phyloP scores from a whole-genome alignment of 225 moss, liverwort and hornwort species.

The Neckera pumila region DNA sequence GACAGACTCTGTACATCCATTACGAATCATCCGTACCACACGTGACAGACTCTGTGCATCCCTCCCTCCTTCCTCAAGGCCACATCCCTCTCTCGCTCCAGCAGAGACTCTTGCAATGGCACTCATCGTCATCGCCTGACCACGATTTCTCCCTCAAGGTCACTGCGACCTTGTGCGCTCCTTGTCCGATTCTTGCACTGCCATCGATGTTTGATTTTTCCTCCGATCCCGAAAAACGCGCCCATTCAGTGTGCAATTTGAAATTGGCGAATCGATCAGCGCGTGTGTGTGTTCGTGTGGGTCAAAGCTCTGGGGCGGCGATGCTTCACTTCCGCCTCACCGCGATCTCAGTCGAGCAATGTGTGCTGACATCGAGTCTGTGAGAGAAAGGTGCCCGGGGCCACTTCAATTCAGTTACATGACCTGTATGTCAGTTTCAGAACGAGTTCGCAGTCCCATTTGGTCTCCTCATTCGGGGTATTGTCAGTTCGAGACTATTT shows the following conservation, averaged over 20 bases:
- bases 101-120: not conserved
- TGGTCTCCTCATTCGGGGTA: not conserved
- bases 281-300: not conserved
- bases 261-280: not conserved
- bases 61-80: not conserved
- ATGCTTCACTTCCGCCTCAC: not conserved
- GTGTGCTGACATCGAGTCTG: not conserved
- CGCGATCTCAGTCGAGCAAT: not conserved
- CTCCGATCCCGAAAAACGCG: too few relatives aligned
- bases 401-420: conserved; percentile 3
- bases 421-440: not conserved
- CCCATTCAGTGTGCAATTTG: not conserved
- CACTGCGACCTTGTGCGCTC: not conserved
- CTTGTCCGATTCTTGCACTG: not conserved
- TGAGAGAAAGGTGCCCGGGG: not conserved
- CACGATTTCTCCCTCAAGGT: not conserved
- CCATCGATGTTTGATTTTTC: not conserved
- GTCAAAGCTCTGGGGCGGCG: not conserved
- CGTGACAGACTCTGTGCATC: not conserved
- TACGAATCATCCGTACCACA: not conserved
- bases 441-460: not conserved
- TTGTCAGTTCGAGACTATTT: not conserved
- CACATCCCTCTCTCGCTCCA: not conserved
- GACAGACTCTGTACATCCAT: not conserved
- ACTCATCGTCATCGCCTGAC: not conserved